Base-by-base conservation (phyloP, 2,329 filamentous ascomycete species). In the Alternaria alternata region DNA sequence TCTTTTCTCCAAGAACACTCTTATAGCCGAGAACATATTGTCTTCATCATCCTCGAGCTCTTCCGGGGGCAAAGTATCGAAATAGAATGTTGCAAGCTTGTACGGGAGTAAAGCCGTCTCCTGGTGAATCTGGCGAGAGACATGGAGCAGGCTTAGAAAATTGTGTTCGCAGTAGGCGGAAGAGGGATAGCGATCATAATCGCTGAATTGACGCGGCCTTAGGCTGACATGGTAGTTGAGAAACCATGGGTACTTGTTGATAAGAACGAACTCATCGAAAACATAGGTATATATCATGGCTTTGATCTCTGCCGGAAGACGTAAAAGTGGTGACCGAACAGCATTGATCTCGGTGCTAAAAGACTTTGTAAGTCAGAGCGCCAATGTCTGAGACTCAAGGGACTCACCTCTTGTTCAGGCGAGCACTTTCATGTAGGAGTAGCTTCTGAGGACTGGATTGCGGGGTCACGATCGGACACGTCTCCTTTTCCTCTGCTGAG, bases 91-190 rank as follows among this genome's bases (percentile, higher is more conserved):
- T 22, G 54, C 48, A 3, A 52, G 28, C 4, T 32, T 32, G 41
- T 59, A 63, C 3, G 49, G 56, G 1, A 63, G 38, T 0, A 47
- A 26, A 1, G 67, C 46, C 22, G 59, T 58, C 28, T 67, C 64
- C 9, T 59, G 26, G 16, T 64, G 54, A 2, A 63, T 48, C 34
- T 67, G 64, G 11, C 59, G 57, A 38, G 57, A 64, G 0, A 58
- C 54, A 11, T 41, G 5, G 7, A 51, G 49, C n/a, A 59, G 44
- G n/a, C 30, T 41, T 22, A 22, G 20, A 30, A 9, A 30, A 0
- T 30, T 8, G 9, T 30, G 28, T 11, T 11, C 3, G 28, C 28
- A 11, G 9, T 11, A 11, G 28, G 28, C 0, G 9, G 28, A 11
- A 30, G 4, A 11, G 28, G 8, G 28, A 30, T 30, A 30, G 28